These are phyloP conservation scores for Linnemannia hyalina DNA, from an alignment of 192 early-diverging fungal genomes.

Conservation along the genomic window DNA sequence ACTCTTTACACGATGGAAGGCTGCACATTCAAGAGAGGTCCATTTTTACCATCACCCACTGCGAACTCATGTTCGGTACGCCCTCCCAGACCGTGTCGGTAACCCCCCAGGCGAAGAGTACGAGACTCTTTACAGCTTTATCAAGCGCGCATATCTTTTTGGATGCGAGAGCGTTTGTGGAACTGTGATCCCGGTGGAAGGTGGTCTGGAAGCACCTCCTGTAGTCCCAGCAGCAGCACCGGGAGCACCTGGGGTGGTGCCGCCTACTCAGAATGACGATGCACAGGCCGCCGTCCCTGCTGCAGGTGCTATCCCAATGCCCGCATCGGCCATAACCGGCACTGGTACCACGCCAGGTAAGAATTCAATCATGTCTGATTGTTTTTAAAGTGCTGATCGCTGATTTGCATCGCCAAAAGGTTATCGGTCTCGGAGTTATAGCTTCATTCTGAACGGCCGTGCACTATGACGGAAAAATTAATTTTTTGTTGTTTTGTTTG, in stretches of 20 bases:
- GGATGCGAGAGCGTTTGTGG: slow-evolving; percentile 56
- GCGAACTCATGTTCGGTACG: slow-evolving; percentile 45
- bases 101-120: slow-evolving; percentile 57
- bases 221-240: slow-evolving; percentile 1
- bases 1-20: slow-evolving; percentile 52
- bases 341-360: slow-evolving; percentile 34
- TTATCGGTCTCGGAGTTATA: neutral
- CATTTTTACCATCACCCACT: slow-evolving; percentile 55
- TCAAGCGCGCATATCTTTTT: slow-evolving; percentile 53
- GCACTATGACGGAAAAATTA: neutral
- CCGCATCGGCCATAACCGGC: slow-evolving; percentile 24
- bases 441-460: neutral
- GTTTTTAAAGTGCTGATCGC: neutral
- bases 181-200: slow-evolving; percentile 52
- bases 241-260: neutral
- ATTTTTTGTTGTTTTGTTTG: neutral
- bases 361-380: neutral
- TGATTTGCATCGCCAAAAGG: neutral
- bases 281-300: neutral
- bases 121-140: slow-evolving; percentile 50
- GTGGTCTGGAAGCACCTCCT: slow-evolving; percentile 34
- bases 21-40: slow-evolving; percentile 51
- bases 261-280: neutral
- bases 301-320: neutral
- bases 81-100: slow-evolving; percentile 46